These are phyloP conservation scores for Boletus sp. DNA, from an alignment of 768 basidiomycete species.

Conservation along the genomic window DNA sequence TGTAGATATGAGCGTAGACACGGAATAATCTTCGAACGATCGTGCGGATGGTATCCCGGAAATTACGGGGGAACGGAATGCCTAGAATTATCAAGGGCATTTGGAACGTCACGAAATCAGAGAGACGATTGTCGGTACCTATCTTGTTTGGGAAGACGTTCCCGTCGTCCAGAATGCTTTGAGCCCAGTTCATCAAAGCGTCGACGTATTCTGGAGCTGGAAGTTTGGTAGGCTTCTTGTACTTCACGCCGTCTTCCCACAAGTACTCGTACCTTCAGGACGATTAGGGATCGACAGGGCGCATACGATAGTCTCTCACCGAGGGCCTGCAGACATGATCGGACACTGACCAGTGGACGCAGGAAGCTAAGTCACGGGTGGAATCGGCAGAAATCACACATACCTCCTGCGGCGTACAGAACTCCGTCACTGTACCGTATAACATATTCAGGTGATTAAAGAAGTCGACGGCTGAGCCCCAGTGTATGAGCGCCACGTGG, in stretches of 20 bases:
- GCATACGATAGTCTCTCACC: constrained; percentile 46
- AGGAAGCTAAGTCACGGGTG: constrained; percentile 9
- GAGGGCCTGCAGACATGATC: constrained; percentile 94
- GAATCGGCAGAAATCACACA: constrained; percentile 19
- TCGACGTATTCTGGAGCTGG: constrained; percentile 96
- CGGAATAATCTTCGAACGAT: constrained; percentile 92
- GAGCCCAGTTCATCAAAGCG: constrained; percentile 98
- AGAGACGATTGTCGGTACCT: constrained; percentile 45
- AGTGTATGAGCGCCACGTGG: neutral
- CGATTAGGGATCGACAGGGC: constrained; percentile 1
- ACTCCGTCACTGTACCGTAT: constrained; percentile 97
- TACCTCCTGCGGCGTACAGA: constrained; percentile 93
- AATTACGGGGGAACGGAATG: constrained; percentile 86
- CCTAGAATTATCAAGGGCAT: constrained; percentile 44
- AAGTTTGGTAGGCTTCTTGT: constrained; percentile 90
- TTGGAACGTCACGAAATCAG: constrained; percentile 7
- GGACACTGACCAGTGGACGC: constrained; percentile 58
- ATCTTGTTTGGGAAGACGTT: constrained; percentile 92
- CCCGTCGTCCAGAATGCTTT: constrained; percentile 89
- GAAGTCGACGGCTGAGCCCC: constrained; percentile 88
- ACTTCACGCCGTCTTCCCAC: constrained; percentile 89
- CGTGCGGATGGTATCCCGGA: constrained; percentile 86
- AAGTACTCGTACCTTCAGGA: constrained; percentile 84
- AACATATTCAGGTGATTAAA: constrained; percentile 99
- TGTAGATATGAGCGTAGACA: constrained; percentile 98